Conservation (phyloP, 108 stramenopile genomes). For the Stephanodiscus triporus region DNA sequence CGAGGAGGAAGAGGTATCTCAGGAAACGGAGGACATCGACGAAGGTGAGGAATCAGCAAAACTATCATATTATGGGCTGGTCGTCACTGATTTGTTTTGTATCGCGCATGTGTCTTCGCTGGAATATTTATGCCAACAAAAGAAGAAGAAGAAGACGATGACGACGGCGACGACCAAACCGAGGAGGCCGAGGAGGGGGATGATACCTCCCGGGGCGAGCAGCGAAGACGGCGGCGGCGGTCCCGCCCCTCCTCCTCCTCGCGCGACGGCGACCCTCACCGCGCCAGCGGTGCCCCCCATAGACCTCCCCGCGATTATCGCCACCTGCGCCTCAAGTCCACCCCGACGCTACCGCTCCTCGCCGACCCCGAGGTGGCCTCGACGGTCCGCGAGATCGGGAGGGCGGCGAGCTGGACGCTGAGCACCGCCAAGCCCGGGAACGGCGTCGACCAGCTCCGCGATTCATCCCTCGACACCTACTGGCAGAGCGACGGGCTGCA, state of each 20-base stretch:
- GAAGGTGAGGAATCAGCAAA: conserved; percentile 13
- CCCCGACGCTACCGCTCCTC: conserved; percentile 57
- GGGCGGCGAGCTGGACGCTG: conserved; percentile 90
- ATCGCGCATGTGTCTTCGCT: not conserved
- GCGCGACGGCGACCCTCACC: not conserved
- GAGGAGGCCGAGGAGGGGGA: conserved; percentile 13
- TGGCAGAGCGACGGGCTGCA: conserved; percentile 96
- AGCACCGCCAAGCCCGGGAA: conserved; percentile 97
- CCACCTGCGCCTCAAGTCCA: conserved; percentile 59
- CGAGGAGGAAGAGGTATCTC: conserved; percentile 12
- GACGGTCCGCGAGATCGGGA: conserved; percentile 74
- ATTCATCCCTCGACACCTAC: conserved; percentile 82
- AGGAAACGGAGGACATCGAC: conserved; percentile 3
- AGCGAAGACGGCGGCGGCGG: conserved; percentile 1
- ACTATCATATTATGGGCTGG: not conserved
- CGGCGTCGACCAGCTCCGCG: conserved; percentile 94
- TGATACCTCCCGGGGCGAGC: not conserved
- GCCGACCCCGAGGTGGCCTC: conserved; percentile 48
- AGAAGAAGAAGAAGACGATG: not conserved
- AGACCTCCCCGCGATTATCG: conserved; percentile 26
- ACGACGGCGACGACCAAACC: conserved; percentile 16
- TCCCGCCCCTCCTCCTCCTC: conserved; percentile 1
- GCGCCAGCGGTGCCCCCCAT: not conserved
- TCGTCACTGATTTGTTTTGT: not conserved
- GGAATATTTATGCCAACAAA: not conserved